Evolutionary conservation across 805 yeast species (phyloP).

Genomic region (Wickerhamiella azyma): DNA sequence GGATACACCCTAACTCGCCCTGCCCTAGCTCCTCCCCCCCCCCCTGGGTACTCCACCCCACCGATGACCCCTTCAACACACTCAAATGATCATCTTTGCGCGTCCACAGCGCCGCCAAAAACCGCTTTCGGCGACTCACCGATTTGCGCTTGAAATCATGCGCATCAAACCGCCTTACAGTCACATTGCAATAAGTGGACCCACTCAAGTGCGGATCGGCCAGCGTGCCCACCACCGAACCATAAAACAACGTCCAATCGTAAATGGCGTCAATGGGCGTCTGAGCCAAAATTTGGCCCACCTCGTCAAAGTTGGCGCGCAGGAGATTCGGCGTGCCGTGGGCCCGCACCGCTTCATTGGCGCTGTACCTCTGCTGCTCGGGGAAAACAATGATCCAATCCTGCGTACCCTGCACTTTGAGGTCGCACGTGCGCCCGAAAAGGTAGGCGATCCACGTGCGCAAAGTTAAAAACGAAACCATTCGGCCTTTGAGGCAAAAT

Average conservation of each 20-base stretch:
- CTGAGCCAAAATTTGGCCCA: background rate
- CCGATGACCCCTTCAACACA: background rate
- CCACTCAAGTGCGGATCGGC: background rate
- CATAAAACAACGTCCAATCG: slow-evolving; percentile 4
- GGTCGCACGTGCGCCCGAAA: background rate
- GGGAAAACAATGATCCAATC: slow-evolving; percentile 5
- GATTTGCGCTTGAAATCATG: background rate
- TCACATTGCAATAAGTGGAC: background rate
- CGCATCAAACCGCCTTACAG: background rate
- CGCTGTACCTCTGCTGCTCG: background rate
- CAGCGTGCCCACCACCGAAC: background rate
- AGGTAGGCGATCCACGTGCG: background rate
- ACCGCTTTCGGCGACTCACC: background rate
- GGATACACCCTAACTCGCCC: too few species aligned
- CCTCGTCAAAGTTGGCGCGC: background rate
- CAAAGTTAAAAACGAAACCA: background rate
- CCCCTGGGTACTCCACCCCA: too few species aligned
- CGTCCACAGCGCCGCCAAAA: background rate
- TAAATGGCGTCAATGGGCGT: background rate
- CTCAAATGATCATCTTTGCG: background rate
- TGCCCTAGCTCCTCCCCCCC: too few species aligned
- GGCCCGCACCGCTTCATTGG: background rate
- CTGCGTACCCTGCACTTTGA: background rate
- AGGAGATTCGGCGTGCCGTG: background rate
- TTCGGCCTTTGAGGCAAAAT: background rate